Conservation (phyloP, 2,329 filamentous ascomycete genomes). For the Paraconiothyrium sp. region DNA sequence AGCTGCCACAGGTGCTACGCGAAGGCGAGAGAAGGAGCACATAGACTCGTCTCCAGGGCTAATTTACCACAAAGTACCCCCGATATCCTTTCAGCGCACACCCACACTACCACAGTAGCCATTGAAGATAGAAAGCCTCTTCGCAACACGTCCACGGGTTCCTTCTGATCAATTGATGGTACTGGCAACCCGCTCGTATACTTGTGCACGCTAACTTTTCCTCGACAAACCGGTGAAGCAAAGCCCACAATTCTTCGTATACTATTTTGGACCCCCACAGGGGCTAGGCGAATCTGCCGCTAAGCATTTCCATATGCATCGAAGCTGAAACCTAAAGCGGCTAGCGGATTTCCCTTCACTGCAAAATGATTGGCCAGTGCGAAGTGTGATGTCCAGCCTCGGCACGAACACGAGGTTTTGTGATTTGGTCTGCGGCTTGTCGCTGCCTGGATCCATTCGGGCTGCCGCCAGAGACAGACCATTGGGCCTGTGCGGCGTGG, state of each 20-base stretch:
- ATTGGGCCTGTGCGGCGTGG: neutral
- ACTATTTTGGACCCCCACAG: neutral
- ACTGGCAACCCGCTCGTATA: too few species aligned
- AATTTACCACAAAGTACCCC: too few species aligned
- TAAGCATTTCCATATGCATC: neutral
- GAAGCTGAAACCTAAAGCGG: neutral
- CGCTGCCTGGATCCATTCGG: neutral
- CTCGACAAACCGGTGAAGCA: neutral
- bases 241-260: neutral
- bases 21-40: too few species aligned
- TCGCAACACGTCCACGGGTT: too few species aligned
- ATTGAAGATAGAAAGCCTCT: too few species aligned
- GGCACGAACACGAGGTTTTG: slow-evolving; percentile 3
- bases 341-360: neutral
- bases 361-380: neutral
- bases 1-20: too few species aligned
- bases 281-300: neutral
- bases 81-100: too few species aligned
- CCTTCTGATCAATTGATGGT: too few species aligned
- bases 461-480: neutral
- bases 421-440: neutral
- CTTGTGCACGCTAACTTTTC: too few species aligned
- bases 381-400: neutral
- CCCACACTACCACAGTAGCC: too few species aligned
- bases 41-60: too few species aligned